These are phyloP conservation scores for Calonectria pteridis DNA, from an alignment of 2,329 filamentous ascomycete species.

Conservation along the genomic window DNA sequence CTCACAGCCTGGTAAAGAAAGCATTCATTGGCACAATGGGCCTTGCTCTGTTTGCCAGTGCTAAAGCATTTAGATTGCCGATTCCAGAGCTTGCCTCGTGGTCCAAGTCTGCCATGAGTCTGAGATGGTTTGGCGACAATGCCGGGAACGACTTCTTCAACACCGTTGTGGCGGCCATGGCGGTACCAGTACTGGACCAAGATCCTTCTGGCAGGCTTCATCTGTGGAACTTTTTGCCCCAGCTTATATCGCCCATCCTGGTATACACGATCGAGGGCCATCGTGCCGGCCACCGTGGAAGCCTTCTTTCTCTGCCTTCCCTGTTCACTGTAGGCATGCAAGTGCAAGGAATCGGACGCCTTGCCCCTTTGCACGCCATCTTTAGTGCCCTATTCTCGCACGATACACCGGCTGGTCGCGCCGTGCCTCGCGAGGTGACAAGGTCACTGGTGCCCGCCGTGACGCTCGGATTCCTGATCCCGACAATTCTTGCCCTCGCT, in stretches of 20 bases:
- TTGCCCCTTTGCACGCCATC: neutral
- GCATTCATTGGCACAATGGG: neutral
- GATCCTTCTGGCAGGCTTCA: neutral
- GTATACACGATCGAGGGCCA: neutral
- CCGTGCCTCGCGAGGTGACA: neutral
- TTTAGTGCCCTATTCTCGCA: neutral
- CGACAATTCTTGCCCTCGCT: neutral
- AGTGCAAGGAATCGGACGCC: neutral
- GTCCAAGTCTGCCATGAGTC: neutral
- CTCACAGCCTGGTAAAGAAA: neutral
- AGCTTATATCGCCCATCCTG: neutral
- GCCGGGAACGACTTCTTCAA: neutral
- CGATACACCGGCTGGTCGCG: neutral
- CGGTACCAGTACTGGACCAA: neutral
- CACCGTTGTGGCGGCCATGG: neutral
- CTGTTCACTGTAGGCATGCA: neutral
- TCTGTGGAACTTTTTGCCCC: neutral
- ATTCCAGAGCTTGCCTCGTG: neutral
- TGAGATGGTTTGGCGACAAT: neutral
- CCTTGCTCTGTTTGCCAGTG: neutral
- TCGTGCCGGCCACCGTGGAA: neutral
- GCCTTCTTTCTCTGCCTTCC: neutral
- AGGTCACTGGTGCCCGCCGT: neutral
- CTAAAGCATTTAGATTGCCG: neutral
- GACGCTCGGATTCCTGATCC: neutral